phyloP scores from a whole-genome alignment of 2,329 filamentous ascomycete genomes.

The Penicillium sp. region DNA sequence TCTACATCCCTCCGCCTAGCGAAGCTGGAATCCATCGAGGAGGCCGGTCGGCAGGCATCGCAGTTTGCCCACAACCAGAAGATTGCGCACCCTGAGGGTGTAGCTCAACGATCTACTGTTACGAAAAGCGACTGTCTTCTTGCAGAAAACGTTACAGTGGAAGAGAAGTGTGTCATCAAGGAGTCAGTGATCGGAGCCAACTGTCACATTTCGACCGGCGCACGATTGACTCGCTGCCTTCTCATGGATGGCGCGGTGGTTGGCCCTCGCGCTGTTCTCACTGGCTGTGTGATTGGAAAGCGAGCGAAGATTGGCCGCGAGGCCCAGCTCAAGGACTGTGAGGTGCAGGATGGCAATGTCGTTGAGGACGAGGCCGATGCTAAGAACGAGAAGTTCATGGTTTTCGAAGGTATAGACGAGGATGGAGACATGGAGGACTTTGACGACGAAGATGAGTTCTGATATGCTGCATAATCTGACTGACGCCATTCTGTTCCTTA shows the following conservation, averaged over 20 bases:
- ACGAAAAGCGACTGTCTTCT: slow-evolving; percentile 80
- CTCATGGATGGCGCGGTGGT: slow-evolving; percentile 91
- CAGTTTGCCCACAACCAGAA: slow-evolving; percentile 78
- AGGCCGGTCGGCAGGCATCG: slow-evolving; percentile 61
- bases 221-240: slow-evolving; percentile 80
- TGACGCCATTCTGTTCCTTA: background rate
- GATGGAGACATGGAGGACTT: slow-evolving; percentile 31
- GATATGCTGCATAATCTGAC: background rate
- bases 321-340: slow-evolving; percentile 79
- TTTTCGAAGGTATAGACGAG: slow-evolving; percentile 46
- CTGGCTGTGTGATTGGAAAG: slow-evolving; percentile 82
- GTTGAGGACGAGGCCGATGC: slow-evolving; percentile 74
- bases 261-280: slow-evolving; percentile 80
- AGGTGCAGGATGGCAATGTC: slow-evolving; percentile 83
- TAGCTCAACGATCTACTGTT: slow-evolving; percentile 79
- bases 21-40: slow-evolving; percentile 70
- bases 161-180: slow-evolving; percentile 89
- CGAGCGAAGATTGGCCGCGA: slow-evolving; percentile 81
- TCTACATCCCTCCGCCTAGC: slow-evolving; percentile 82
- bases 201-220: slow-evolving; percentile 83
- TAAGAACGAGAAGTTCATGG: slow-evolving; percentile 65
- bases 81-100: slow-evolving; percentile 77
- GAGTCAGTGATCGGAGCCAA: slow-evolving; percentile 85
- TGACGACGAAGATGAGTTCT: slow-evolving; percentile 20
- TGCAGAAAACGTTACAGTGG: slow-evolving; percentile 83